phyloP scores from a whole-genome alignment of 768 basidiomycete species.

The Boletus subparvulus region DNA sequence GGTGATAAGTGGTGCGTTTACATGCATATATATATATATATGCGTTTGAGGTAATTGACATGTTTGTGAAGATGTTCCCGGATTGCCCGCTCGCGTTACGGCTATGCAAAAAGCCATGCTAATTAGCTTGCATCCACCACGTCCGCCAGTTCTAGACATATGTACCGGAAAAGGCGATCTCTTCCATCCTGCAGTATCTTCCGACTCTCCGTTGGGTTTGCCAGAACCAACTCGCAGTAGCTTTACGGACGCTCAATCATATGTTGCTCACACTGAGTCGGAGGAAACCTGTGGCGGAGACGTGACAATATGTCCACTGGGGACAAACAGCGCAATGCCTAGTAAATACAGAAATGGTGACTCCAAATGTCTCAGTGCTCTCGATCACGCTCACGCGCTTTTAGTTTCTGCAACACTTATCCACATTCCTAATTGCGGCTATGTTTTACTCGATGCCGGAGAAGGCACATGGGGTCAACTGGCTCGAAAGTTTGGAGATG shows the following conservation, averaged over 20 bases:
- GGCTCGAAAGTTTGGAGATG: constrained; percentile 67
- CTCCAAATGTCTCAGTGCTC: constrained; percentile 10
- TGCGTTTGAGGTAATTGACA: background rate
- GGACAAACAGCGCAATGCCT: constrained; percentile 86
- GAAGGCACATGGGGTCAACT: constrained; percentile 95
- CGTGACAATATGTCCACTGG: constrained; percentile 72
- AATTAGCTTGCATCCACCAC: constrained; percentile 48
- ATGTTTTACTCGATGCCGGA: constrained; percentile 82
- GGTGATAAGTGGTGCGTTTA: constrained; percentile 36
- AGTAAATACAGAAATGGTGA: constrained; percentile 85
- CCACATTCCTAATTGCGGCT: constrained; percentile 67
- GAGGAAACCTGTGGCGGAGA: constrained; percentile 50
- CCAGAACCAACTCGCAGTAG: constrained; percentile 34
- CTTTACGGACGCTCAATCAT: constrained; percentile 40
- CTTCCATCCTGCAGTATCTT: constrained; percentile 30
- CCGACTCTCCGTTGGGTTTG: constrained; percentile 13
- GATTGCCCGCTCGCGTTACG: constrained; percentile 47
- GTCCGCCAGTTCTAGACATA: constrained; percentile 39
- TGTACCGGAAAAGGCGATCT: constrained; percentile 27
- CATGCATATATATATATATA: background rate
- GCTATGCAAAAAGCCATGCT: constrained; percentile 43
- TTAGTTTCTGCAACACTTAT: constrained; percentile 77
- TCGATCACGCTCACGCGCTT: background rate
- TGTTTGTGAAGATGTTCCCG: constrained; percentile 31
- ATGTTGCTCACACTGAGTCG: background rate